Conservation (phyloP, 768 basidiomycete genomes). For the Tylopilus sp. region DNA sequence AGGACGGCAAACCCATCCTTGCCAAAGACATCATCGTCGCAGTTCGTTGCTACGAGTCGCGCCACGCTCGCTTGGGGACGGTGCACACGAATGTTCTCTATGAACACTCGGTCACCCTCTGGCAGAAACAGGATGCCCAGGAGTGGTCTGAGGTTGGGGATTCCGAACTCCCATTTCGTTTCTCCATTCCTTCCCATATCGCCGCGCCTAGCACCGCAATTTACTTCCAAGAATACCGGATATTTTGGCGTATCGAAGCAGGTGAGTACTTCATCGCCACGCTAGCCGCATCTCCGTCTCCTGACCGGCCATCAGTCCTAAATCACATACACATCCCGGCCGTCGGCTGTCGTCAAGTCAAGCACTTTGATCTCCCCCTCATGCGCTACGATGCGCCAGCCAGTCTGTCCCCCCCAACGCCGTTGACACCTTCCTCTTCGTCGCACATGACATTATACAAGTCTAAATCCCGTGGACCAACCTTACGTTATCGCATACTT, state of each 20-base stretch:
- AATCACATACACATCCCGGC: constrained; percentile 61
- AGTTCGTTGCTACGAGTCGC: constrained; percentile 82
- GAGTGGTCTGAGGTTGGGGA: constrained; percentile 62
- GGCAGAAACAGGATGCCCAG: constrained; percentile 58
- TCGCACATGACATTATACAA: constrained; percentile 41
- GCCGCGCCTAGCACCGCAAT: constrained; percentile 63
- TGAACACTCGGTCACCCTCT: constrained; percentile 63
- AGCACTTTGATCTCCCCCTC: constrained; percentile 70
- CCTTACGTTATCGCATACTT: constrained; percentile 58
- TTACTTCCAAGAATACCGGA: constrained; percentile 72
- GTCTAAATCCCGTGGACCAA: constrained; percentile 54
- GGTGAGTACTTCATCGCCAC: constrained; percentile 42
- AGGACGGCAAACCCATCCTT: constrained; percentile 63
- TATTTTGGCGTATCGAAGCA: constrained; percentile 83
- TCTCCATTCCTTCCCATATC: constrained; percentile 60
- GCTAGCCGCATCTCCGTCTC: constrained; percentile 5
- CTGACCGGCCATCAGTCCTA: constrained; percentile 47
- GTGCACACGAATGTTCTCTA: constrained; percentile 63
- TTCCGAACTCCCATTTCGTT: constrained; percentile 66
- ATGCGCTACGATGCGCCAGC: constrained; percentile 63
- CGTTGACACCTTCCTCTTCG: constrained; percentile 33
- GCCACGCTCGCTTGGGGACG: constrained; percentile 56
- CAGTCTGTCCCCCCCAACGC: constrained; percentile 34
- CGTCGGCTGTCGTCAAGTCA: constrained; percentile 65
- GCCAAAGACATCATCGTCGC: constrained; percentile 67